Conservation (phyloP, 768 basidiomycete species). For the Termitomyces sp. region DNA sequence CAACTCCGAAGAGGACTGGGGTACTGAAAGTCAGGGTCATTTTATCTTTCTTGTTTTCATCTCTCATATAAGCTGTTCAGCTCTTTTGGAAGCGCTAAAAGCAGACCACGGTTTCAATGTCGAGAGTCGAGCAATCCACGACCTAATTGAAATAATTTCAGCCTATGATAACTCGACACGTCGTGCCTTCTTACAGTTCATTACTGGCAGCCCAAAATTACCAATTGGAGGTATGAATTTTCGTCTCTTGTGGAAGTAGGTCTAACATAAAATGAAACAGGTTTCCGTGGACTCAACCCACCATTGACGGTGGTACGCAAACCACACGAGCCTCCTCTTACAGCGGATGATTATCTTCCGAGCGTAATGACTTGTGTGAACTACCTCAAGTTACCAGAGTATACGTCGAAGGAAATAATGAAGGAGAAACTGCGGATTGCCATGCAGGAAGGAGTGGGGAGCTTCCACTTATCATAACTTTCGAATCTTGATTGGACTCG, state of each 20-base stretch:
- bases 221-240: conserved; percentile 81
- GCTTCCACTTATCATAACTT: conserved; percentile 91
- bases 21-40: conserved; percentile 65
- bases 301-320: conserved; percentile 95
- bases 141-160: conserved; percentile 83
- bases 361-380: conserved; percentile 99
- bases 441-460: conserved; percentile 91
- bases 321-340: conserved; percentile 87
- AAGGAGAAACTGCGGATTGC: conserved; percentile 77
- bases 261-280: conserved; percentile 27
- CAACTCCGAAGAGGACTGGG: conserved; percentile 98
- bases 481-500: conserved; percentile 10
- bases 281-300: conserved; percentile 93
- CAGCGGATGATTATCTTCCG: conserved; percentile 91
- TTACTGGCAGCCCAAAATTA: conserved; percentile 94
- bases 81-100: conserved; percentile 84
- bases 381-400: conserved; percentile 94
- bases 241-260: not conserved
- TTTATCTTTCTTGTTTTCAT: not conserved
- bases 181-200: conserved; percentile 91
- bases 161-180: conserved; percentile 69
- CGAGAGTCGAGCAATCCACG: conserved; percentile 87
- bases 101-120: conserved; percentile 98
- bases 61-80: conserved; percentile 33
- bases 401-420: conserved; percentile 84